These are phyloP conservation scores for Aphanoascus verrucosus DNA, from an alignment of 2,329 filamentous ascomycete genomes.

Conservation along the genomic window DNA sequence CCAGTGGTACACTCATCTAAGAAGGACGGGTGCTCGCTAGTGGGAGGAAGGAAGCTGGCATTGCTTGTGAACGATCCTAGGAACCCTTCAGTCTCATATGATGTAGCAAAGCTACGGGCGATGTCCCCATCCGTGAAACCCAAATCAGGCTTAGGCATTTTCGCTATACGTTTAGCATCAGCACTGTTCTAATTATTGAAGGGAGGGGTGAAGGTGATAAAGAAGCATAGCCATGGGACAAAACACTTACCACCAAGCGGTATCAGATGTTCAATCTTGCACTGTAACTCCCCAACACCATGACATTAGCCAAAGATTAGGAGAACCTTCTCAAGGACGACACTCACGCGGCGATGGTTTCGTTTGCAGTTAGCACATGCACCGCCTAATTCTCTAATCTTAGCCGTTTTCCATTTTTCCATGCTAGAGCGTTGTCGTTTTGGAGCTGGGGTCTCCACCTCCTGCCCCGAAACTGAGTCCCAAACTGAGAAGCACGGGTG, in stretches of 20 bases:
- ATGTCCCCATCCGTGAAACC: not conserved
- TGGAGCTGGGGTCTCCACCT: not conserved
- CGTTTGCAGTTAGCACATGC: conserved; percentile 4
- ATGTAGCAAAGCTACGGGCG: not conserved
- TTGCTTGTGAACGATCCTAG: not conserved
- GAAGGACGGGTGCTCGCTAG: not conserved
- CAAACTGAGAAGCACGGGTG: not conserved
- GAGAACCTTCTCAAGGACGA: not conserved
- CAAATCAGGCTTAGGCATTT: not conserved
- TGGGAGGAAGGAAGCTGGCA: not conserved
- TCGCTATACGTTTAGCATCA: not conserved
- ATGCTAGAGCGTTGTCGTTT: not conserved
- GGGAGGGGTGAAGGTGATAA: not conserved
- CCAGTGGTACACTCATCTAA: not conserved
- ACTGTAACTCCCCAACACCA: not conserved
- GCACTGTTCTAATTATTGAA: not conserved
- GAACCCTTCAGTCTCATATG: not conserved
- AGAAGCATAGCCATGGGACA: not conserved
- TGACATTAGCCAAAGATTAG: not conserved
- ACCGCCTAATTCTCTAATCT: conserved; percentile 3
- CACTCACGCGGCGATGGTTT: conserved; percentile 9
- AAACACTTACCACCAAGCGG: not conserved
- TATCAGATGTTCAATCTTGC: conserved; percentile 7
- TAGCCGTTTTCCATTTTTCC: conserved; percentile 3
- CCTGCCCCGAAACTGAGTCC: not conserved